Conservation (phyloP, 1,284 basidiomycete species). For the Inonotus obliquus region DNA sequence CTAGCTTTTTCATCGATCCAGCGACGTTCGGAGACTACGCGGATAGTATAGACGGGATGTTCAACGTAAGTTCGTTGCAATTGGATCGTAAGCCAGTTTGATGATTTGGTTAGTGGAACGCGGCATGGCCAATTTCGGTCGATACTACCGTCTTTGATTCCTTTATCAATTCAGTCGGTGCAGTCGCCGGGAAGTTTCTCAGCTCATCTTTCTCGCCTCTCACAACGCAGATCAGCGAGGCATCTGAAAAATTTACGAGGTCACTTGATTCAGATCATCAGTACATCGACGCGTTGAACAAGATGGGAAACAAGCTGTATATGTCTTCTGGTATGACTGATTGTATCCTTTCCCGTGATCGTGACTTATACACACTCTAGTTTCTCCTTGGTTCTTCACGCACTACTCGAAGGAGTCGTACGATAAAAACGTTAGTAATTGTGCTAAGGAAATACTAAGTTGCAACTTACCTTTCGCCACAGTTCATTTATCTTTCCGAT, state of each 20-base stretch:
- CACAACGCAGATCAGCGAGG: slow-evolving; percentile 28
- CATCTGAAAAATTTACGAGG: slow-evolving; percentile 40
- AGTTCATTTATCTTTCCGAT: slow-evolving; percentile 62
- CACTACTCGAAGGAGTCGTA: slow-evolving; percentile 61
- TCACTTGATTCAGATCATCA: slow-evolving; percentile 44
- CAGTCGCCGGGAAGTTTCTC: slow-evolving; percentile 21
- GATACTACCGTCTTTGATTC: slow-evolving; percentile 39
- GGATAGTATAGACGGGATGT: slow-evolving; percentile 47
- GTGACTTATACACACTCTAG: slow-evolving; percentile 20
- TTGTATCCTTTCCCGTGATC: background rate
- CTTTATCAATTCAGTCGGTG: slow-evolving; percentile 25
- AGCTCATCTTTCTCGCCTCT: slow-evolving; percentile 13
- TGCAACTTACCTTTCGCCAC: background rate
- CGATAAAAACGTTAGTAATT: slow-evolving; percentile 70
- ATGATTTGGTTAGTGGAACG: slow-evolving; percentile 47
- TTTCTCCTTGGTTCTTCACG: slow-evolving; percentile 79
- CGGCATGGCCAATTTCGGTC: slow-evolving; percentile 57
- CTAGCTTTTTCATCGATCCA: slow-evolving; percentile 61
- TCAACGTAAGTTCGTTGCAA: slow-evolving; percentile 41
- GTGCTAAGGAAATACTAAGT: too few species aligned
- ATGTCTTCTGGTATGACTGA: slow-evolving; percentile 34
- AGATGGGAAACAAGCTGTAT: slow-evolving; percentile 31
- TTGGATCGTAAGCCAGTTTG: background rate
- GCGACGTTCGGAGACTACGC: slow-evolving; percentile 43
- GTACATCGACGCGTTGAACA: slow-evolving; percentile 37